Conservation (phyloP, 2,329 filamentous ascomycete genomes). For the Alternaria longipes region DNA sequence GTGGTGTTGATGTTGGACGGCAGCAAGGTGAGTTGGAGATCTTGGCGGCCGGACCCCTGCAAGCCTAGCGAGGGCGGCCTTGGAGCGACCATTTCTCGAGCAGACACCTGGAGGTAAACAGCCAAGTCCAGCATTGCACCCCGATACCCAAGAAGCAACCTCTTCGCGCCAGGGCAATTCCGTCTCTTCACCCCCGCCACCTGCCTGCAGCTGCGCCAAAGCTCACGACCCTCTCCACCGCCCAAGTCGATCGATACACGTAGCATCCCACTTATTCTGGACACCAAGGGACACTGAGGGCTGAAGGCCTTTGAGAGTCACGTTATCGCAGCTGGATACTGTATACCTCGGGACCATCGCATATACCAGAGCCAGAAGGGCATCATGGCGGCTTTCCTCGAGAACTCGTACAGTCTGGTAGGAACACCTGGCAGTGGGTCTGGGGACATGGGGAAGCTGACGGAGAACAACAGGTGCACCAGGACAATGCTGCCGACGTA, state of each 20-base stretch:
- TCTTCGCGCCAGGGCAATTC: slow-evolving; percentile 30
- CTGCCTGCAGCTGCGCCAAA: slow-evolving; percentile 23
- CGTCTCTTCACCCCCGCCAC: slow-evolving; percentile 15
- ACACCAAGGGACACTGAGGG: slow-evolving; percentile 42
- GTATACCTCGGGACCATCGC: slow-evolving; percentile 10
- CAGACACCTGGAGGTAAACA: slow-evolving; percentile 49
- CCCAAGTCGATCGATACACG: slow-evolving; percentile 40
- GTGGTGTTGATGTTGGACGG: slow-evolving; percentile 15
- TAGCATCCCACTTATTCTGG: slow-evolving; percentile 47
- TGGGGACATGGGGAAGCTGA: slow-evolving; percentile 41
- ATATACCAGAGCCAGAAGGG: slow-evolving; percentile 22
- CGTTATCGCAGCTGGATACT: slow-evolving; percentile 34
- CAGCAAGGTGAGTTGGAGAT: slow-evolving; percentile 29
- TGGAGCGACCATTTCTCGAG: slow-evolving; percentile 43
- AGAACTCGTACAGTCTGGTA: slow-evolving; percentile 91
- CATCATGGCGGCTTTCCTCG: slow-evolving; percentile 93
- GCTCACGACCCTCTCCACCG: slow-evolving; percentile 20
- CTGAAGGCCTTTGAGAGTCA: slow-evolving; percentile 43
- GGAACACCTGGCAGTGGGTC: slow-evolving; percentile 37
- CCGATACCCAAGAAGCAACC: slow-evolving; percentile 27
- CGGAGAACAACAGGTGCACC: slow-evolving; percentile 68
- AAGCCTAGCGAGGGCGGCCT: slow-evolving; percentile 31
- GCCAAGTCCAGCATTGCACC: slow-evolving; percentile 37
- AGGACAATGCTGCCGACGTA: slow-evolving; percentile 95
- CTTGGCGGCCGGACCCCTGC: slow-evolving; percentile 38